Conservation (phyloP, 192 early-diverging fungal species). For the Entomortierella chlamydospora region DNA sequence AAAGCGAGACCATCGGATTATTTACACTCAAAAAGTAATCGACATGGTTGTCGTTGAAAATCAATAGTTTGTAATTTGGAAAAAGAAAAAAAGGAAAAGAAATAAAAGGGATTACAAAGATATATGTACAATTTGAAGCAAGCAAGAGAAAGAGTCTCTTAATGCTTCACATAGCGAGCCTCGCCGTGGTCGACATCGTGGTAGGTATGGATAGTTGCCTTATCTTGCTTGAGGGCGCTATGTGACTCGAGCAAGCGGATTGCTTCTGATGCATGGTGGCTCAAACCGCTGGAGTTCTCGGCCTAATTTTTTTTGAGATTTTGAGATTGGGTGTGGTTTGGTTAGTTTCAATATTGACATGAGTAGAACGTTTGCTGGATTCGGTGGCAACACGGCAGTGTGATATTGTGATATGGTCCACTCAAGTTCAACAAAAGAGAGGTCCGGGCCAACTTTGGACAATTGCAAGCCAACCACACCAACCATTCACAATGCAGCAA, state of each 20-base stretch:
- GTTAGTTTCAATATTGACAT: too few relatives aligned
- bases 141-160: background rate
- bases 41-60: too few relatives aligned
- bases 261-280: conserved; percentile 52
- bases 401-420: too few relatives aligned
- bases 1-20: background rate
- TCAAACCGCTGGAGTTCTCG: conserved; percentile 26
- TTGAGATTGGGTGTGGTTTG: too few relatives aligned
- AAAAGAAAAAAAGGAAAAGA: conserved; percentile 8
- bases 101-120: background rate
- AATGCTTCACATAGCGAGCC: conserved; percentile 45
- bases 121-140: conserved; percentile 25
- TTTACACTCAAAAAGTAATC: background rate
- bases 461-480: background rate
- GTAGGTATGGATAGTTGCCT: conserved; percentile 39
- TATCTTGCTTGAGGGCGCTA: conserved; percentile 51
- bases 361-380: too few relatives aligned
- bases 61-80: background rate
- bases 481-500: too few relatives aligned
- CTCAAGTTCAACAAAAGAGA: background rate
- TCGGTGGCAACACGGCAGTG: too few relatives aligned
- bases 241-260: conserved; percentile 49
- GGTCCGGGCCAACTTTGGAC: background rate
- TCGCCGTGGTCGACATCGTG: conserved; percentile 47
- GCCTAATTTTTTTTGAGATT: conserved; percentile 1